Evolutionary conservation across 1,284 basidiomycete genomes (phyloP), one percentile per base, ranked within the genome.

Genomic region (Marasmius fiardii): DNA sequence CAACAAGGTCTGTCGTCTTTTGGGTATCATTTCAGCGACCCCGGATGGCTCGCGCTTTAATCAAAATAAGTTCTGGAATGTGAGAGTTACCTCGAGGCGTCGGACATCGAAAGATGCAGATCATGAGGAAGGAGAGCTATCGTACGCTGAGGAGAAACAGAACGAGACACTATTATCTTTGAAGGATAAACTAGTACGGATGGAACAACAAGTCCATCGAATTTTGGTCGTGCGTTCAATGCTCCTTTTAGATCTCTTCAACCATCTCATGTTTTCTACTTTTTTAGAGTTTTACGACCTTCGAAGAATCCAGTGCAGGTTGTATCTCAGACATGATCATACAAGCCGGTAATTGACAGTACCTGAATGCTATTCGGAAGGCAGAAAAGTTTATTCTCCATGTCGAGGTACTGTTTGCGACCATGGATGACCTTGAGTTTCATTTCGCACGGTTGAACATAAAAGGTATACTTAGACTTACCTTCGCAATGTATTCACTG

Each of bases 321-420:
- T 97, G 97, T 73, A 99, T 99, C 63, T 96, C 94, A 23, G 96
- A 99, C 69, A 99, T 99, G 96, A 79, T 99, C 57, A 80, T 93
- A 58, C 93, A 97, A 67, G 97, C 99, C 73, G 97, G 94, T 79
- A 95, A 91, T 65, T 93, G 94, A 14, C 88, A 95, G 65, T 96
- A 98, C 69, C 81, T 98, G 54, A 95, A 98, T 65, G 96, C 96
- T 54, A 95, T 99, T 64, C 82, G 93, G 60, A 95, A 98, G 90
- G 96, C 97, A 2, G 97, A 98, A 73, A 93, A 92, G 75, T 99
- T 99, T 68, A 98, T 99, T 61, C 76, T 99, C 26, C 97, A 99
- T 68, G 96, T 99, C 58, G 96, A 99, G 73, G 93, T 97, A 33
- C 82, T 99, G 16, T 99, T 99, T 65, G 94, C 93, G 5, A 92